Evolutionary conservation across 805 yeast genomes (phyloP).

Genomic region (Sugiyamaella lignohabitans): DNA sequence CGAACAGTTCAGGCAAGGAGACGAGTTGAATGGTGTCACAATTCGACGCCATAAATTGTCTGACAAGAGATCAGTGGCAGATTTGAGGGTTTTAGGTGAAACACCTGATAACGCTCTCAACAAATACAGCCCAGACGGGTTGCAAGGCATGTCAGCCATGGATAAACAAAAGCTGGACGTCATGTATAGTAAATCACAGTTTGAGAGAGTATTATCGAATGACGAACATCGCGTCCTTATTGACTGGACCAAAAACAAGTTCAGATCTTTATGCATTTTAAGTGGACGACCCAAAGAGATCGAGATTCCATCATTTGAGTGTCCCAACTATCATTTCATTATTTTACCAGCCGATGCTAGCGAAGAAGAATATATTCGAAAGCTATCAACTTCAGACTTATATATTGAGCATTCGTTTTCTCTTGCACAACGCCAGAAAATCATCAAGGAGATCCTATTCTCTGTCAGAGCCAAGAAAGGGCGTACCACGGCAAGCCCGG

Average conservation of each 20-base stretch:
- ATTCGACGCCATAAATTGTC: constrained; percentile 3
- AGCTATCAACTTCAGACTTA: constrained; percentile 43
- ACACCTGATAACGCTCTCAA: constrained; percentile 6
- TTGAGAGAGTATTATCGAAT: constrained; percentile 35
- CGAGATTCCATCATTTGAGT: constrained; percentile 26
- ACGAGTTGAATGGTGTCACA: background rate
- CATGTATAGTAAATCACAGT: constrained; percentile 45
- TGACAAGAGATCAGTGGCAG: constrained; percentile 9
- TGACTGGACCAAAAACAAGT: constrained; percentile 62
- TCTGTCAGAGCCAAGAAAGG: constrained; percentile 1
- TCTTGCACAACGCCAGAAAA: constrained; percentile 34
- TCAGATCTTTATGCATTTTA: constrained; percentile 53
- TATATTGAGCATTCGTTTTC: constrained; percentile 52
- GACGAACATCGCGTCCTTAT: constrained; percentile 62
- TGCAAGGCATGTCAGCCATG: constrained; percentile 20
- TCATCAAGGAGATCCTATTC: constrained; percentile 34
- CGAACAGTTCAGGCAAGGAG: constrained; percentile 33
- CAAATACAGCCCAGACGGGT: constrained; percentile 8
- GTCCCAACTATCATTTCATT: constrained; percentile 25
- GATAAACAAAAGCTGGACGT: constrained; percentile 43
- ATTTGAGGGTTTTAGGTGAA: constrained; percentile 5
- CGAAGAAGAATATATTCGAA: constrained; percentile 41
- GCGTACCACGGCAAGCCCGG: background rate
- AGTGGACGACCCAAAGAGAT: constrained; percentile 43
- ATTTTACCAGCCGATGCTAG: constrained; percentile 39